phyloP scores from a whole-genome alignment of 1,284 basidiomycete species.

The Schizopora paradoxa region DNA sequence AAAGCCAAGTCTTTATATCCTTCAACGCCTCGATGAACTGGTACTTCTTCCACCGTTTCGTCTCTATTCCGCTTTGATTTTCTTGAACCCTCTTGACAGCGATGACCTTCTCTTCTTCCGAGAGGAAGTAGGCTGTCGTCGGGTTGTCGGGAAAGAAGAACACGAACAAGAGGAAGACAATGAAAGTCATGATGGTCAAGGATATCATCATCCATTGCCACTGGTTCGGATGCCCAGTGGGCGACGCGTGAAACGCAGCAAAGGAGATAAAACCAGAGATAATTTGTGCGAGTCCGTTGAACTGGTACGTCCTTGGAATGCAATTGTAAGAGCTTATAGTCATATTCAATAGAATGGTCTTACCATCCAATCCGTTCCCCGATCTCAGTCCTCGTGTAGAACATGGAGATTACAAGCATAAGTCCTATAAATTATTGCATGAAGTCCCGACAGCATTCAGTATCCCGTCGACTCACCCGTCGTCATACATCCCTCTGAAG shows the following conservation, averaged over 20 bases:
- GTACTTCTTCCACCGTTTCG: conserved; percentile 24
- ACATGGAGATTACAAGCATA: conserved; percentile 28
- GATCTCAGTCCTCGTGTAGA: conserved; percentile 30
- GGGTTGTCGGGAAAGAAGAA: conserved; percentile 28
- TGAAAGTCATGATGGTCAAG: conserved; percentile 22
- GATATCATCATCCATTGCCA: conserved; percentile 30
- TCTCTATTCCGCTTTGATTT: conserved; percentile 25
- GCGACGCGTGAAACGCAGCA: conserved; percentile 26
- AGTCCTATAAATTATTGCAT: conserved; percentile 17
- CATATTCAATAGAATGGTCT: conserved; percentile 2
- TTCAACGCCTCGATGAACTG: conserved; percentile 25
- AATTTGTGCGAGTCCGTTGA: conserved; percentile 30
- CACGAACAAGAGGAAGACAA: conserved; percentile 21
- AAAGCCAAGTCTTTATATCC: conserved; percentile 27
- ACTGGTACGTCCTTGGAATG: conserved; percentile 23
- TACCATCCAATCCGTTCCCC: conserved; percentile 28
- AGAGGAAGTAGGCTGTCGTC: conserved; percentile 24
- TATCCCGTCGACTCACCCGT: conserved; percentile 13
- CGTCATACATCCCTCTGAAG: conserved; percentile 28
- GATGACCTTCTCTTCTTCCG: conserved; percentile 24
- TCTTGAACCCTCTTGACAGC: conserved; percentile 27
- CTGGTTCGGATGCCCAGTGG: conserved; percentile 22
- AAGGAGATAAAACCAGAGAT: conserved; percentile 30
- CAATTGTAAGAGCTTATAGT: neutral
- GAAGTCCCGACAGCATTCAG: neutral